A percentile compares a stretch with the other conserved stretches of the same genome.
phyloP scores from a whole-genome alignment of 192 early-diverging fungal genomes.

The Linnemannia exigua region DNA sequence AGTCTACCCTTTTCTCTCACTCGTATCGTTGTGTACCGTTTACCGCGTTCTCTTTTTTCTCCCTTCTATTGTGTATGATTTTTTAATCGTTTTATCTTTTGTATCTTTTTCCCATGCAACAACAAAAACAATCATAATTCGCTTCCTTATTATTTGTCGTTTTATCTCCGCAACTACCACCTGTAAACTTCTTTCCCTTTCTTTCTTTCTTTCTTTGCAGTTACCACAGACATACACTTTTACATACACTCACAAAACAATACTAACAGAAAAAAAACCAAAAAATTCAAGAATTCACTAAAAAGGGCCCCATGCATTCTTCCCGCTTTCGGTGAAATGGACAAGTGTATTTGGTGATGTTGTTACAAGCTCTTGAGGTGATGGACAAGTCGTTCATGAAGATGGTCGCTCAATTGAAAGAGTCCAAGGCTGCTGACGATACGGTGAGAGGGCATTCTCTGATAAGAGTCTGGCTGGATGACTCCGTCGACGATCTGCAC shows the following conservation, averaged over 20 bases:
- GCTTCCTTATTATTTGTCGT: background rate
- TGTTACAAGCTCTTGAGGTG: conserved; percentile 31
- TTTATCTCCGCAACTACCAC: conserved; percentile 10
- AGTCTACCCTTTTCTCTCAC: background rate
- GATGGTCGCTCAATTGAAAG: conserved; percentile 64
- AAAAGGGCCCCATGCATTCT: background rate
- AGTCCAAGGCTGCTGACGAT: conserved; percentile 66
- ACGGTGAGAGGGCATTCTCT: conserved; percentile 72
- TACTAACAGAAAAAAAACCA: background rate
- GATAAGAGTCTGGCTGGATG: conserved; percentile 63
- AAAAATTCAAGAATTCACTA: background rate
- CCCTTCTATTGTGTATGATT: background rate
- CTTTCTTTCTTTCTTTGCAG: conserved; percentile 12
- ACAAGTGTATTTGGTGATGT: background rate
- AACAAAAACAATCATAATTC: background rate
- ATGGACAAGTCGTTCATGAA: conserved; percentile 56
- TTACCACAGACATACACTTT: conserved; percentile 11
- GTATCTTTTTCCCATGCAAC: conserved; percentile 6
- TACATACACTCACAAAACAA: background rate
- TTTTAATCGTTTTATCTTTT: background rate
- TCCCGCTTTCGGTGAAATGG: background rate
- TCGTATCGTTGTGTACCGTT: background rate
- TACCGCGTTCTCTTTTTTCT: background rate
- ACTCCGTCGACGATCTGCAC: conserved; percentile 64
- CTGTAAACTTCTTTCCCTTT: background rate